These are phyloP conservation scores for Sphenostylis stenocarpa DNA, from an alignment of 306 rosid species.

Conservation along the genomic window DNA sequence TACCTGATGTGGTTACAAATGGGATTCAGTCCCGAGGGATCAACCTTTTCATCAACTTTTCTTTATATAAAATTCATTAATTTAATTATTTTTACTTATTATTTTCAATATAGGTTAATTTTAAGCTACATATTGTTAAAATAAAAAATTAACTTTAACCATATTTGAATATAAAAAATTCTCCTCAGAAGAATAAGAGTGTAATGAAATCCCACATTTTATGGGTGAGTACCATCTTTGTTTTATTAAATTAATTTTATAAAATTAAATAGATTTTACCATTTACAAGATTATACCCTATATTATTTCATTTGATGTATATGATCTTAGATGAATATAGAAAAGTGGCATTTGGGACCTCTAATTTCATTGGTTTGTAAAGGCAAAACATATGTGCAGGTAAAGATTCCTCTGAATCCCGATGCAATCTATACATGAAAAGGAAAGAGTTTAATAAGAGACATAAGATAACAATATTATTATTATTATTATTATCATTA, in stretches of 20 bases:
- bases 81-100: background rate
- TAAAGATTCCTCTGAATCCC: conserved; percentile 64
- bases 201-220: no score
- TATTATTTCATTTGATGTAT: background rate
- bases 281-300: no score
- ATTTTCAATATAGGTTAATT: background rate
- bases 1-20: conserved; percentile 47
- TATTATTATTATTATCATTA: no score
- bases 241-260: no score
- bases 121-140: background rate
- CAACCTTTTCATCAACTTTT: conserved; percentile 15
- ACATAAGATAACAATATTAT: no score
- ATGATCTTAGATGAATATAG: conserved; percentile 24
- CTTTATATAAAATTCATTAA: background rate
- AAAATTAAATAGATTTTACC: no score
- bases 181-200: no score
- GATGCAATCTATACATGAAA: conserved; percentile 31
- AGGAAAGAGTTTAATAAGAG: background rate
- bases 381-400: conserved; percentile 33
- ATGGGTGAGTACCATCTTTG: no score
- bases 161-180: no score
- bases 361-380: conserved; percentile 45
- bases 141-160: no score
- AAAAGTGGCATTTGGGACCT: conserved; percentile 43
- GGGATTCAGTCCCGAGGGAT: conserved; percentile 68